These are phyloP conservation scores for Gossypium longicalyx DNA, from an alignment of 345 rosid genomes.

Conservation along the genomic window DNA sequence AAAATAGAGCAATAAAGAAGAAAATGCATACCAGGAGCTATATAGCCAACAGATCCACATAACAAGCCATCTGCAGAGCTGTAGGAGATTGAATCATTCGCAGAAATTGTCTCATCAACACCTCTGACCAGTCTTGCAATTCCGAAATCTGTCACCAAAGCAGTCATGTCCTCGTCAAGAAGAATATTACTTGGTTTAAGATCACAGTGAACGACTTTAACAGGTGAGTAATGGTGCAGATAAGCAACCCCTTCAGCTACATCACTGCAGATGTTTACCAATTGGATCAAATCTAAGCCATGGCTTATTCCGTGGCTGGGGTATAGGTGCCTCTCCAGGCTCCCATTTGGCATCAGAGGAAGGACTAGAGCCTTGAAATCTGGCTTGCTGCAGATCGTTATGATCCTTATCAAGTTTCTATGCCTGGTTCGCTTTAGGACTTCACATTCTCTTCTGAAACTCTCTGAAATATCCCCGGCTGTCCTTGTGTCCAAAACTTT, in stretches of 20 bases:
- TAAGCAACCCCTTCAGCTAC: constrained; percentile 89
- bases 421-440: constrained; percentile 73
- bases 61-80: constrained; percentile 67
- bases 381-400: constrained; percentile 79
- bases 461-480: constrained; percentile 43
- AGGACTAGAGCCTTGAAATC: constrained; percentile 84
- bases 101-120: constrained; percentile 29
- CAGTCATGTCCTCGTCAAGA: constrained; percentile 83
- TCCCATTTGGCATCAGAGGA: constrained; percentile 84
- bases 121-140: constrained; percentile 62
- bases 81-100: constrained; percentile 49
- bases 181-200: constrained; percentile 93
- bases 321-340: constrained; percentile 72
- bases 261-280: constrained; percentile 68
- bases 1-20: not conserved
- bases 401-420: constrained; percentile 77
- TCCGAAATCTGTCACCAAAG: constrained; percentile 87
- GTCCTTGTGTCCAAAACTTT: constrained; percentile 64
- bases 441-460: constrained; percentile 82
- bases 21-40: constrained; percentile 71
- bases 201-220: constrained; percentile 89
- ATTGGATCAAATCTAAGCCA: constrained; percentile 53
- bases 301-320: constrained; percentile 36
- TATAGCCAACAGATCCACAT: constrained; percentile 88
- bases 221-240: constrained; percentile 78